phyloP scores from a whole-genome alignment of 1,284 basidiomycete genomes.

The Ganoderma leucocontextum region DNA sequence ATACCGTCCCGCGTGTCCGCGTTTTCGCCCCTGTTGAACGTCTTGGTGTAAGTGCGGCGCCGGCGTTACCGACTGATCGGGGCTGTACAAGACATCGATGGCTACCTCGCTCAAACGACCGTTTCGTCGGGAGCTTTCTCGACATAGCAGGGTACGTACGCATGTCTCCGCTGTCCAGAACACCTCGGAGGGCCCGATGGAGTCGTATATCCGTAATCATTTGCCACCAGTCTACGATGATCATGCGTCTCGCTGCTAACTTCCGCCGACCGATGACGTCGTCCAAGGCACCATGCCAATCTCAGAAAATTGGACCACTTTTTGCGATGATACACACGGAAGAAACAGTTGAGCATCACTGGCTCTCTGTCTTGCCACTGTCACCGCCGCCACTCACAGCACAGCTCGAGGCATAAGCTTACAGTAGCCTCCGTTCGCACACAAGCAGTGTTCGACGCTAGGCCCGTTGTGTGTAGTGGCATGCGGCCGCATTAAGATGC shows the following conservation, averaged over 20 bases:
- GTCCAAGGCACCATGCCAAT: background rate
- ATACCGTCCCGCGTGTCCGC: constrained; percentile 4
- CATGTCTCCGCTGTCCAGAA: background rate
- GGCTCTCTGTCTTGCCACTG: background rate
- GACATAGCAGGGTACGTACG: background rate
- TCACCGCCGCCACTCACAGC: too few relatives aligned
- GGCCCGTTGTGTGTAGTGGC: background rate
- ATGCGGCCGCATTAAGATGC: background rate
- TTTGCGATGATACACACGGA: background rate
- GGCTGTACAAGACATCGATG: background rate
- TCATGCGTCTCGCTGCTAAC: background rate
- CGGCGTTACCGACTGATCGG: background rate
- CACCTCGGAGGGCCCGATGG: background rate
- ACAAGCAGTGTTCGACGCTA: background rate
- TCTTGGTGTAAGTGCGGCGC: background rate
- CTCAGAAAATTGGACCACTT: background rate
- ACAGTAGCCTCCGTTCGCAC: background rate
- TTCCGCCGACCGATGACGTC: background rate
- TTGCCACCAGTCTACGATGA: background rate
- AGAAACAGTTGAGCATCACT: background rate
- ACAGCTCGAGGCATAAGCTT: too few relatives aligned
- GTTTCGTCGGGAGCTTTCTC: background rate
- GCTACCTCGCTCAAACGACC: background rate
- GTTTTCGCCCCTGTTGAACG: background rate
- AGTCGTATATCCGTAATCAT: background rate